Evolutionary conservation across 345 rosid species (phyloP).

Genomic region (Populus davidiana): DNA sequence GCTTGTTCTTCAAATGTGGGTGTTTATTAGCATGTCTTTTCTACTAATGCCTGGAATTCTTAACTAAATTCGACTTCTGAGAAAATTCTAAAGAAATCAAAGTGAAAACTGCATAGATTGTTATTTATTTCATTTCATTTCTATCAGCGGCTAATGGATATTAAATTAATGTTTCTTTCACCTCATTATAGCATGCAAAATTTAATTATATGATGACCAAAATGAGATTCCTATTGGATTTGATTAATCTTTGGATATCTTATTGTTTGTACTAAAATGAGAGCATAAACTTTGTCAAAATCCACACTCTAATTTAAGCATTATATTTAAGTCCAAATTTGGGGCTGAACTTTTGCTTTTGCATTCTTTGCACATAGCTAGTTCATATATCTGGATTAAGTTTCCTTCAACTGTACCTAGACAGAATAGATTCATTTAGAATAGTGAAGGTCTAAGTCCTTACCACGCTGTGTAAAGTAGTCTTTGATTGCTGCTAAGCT

Average conservation of each 20-base stretch:
- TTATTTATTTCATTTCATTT: background rate
- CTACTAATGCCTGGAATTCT: background rate
- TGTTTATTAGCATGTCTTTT: background rate
- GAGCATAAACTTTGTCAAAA: background rate
- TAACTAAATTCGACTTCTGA: conserved; percentile 4
- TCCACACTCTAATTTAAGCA: background rate
- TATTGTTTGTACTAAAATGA: background rate
- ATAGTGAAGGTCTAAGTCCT: background rate
- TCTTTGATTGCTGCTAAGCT: background rate
- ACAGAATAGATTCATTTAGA: background rate
- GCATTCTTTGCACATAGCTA: background rate
- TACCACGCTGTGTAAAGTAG: background rate
- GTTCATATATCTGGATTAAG: background rate
- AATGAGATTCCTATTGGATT: too few relatives aligned
- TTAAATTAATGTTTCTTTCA: background rate
- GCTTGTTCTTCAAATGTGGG: background rate
- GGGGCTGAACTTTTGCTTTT: background rate
- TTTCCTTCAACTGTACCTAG: background rate
- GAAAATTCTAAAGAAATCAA: background rate
- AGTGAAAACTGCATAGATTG: background rate
- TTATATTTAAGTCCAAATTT: background rate
- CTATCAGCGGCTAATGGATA: background rate
- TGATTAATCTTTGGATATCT: background rate
- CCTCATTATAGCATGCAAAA: too few relatives aligned
- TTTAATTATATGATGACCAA: background rate